Evolutionary conservation across 2,329 filamentous ascomycete genomes (phyloP), one percentile per base, ranked within the genome.

Genomic region (Claviceps humidiphila): DNA sequence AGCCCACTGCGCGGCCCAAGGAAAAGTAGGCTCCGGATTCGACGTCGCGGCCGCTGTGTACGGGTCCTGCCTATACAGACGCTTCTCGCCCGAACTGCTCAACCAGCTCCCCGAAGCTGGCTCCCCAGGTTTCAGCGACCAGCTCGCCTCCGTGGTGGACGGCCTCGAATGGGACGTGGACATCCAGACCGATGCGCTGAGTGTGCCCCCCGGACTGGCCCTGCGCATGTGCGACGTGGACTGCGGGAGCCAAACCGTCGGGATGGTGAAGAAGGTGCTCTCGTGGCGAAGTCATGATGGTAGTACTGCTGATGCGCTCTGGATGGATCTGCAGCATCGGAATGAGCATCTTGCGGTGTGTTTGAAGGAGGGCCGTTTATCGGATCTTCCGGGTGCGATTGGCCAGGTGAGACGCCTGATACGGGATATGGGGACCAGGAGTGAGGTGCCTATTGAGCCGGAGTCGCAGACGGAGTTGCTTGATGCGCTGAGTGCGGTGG

Each of bases 161-260:
- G 78, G 81, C 53, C 61, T 65, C 4, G 68, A 70, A 24, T 98
- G 93, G 93, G 90, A 97, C 61, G 84, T 82, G 0, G 81, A 89
- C 61, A 82, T 94, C 48, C 68, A 71, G 37, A 85, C 88, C 60
- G 80, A 83, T 5, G 78, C 74, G 16, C 81, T 91, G 50, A 76
- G 74, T 55, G 74, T 97, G 54, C 90, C 91, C 0, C 61, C 67
- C 1, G 88, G 87, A 0, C 71, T 95, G 58, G 78, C 85, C 24
- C 74, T 97, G 58, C 80, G 94, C 55, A 93, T 98, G 84, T 95
- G 89, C 63, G 93, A 98, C 64, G 93, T 98, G 6, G 88, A 94
- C 65, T 95, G 90, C 64, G 93, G 93, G 37, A 91, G 85, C 48
- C 81, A 95, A 71, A 97, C 91, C 7, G 90, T 95, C 0, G 80